Percentiles rank a stretch among this genome's conserved stretches.
phyloP scores from a whole-genome alignment of 2,329 filamentous ascomycete species.

The Cytospora schulzeri region DNA sequence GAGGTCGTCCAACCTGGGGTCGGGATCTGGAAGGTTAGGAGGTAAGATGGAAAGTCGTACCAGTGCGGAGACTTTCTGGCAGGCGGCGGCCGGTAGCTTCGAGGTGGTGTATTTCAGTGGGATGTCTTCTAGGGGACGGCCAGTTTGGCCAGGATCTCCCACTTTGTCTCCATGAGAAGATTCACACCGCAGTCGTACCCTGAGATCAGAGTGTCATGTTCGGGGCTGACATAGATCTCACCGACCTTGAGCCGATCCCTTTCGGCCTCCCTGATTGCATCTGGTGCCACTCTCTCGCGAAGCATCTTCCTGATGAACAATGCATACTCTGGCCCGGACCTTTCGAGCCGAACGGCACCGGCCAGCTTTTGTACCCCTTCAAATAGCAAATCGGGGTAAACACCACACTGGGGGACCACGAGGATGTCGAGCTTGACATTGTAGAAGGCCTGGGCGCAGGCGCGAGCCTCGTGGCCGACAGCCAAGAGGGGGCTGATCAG shows the following conservation, averaged over 20 bases:
- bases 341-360: not conserved
- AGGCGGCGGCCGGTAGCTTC: not conserved
- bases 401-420: no score
- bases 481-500: slow-evolving; percentile 5
- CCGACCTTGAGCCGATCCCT: not conserved
- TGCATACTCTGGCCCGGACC: not conserved
- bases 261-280: not conserved
- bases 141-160: not conserved
- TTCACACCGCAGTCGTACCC: not conserved
- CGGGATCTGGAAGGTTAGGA: no score
- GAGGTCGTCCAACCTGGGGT: no score
- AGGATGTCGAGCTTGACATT: slow-evolving; percentile 8
- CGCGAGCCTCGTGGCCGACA: slow-evolving; percentile 4
- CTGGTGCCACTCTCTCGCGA: not conserved
- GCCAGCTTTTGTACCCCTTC: no score
- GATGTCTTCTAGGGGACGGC: no score
- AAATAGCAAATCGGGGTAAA: no score
- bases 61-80: not conserved
- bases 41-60: not conserved
- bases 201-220: not conserved
- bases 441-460: slow-evolving; percentile 10
- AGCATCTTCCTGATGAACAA: not conserved
- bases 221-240: slow-evolving; percentile 7
- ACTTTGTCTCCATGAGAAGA: not conserved
- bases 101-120: not conserved